A percentile compares a stretch with the other conserved stretches of the same genome.
These are phyloP conservation scores for Capronia americana DNA, from an alignment of 2,329 filamentous ascomycete genomes.

Conservation along the genomic window DNA sequence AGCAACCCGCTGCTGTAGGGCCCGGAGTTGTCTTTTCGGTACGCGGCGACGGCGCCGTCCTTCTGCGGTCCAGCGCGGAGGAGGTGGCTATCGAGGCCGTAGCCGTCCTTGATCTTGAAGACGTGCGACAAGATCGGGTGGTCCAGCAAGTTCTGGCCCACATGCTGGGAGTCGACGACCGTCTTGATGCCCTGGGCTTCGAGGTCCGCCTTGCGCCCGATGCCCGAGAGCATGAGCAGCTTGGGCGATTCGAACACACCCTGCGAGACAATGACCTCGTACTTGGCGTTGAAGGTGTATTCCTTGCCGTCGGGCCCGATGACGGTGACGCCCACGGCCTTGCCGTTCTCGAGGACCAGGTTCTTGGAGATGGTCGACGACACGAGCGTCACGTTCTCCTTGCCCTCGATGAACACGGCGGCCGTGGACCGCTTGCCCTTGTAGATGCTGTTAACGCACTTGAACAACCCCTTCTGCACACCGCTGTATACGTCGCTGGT, in stretches of 20 bases:
- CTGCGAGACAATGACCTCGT: constrained; percentile 57
- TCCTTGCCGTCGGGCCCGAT: constrained; percentile 51
- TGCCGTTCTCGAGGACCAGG: constrained; percentile 59
- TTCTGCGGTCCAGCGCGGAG: constrained; percentile 47
- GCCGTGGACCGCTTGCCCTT: constrained; percentile 61
- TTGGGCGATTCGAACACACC: constrained; percentile 70
- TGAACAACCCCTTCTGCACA: constrained; percentile 60
- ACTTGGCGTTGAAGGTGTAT: constrained; percentile 55
- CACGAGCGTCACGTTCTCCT: constrained; percentile 63
- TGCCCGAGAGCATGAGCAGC: constrained; percentile 67
- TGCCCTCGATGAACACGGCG: constrained; percentile 59
- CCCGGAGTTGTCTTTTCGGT: constrained; percentile 50
- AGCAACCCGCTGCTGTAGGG: constrained; percentile 53
- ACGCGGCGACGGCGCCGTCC: constrained; percentile 45
- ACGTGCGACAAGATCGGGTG: constrained; percentile 52
- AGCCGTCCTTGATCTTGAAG: constrained; percentile 51
- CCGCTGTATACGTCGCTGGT: constrained; percentile 65
- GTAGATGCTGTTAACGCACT: constrained; percentile 64
- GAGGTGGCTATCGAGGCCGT: constrained; percentile 48
- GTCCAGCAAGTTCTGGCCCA: constrained; percentile 70
- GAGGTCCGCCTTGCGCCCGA: constrained; percentile 64
- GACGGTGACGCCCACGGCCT: constrained; percentile 56
- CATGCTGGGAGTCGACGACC: constrained; percentile 63
- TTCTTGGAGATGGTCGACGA: constrained; percentile 58
- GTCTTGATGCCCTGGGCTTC: constrained; percentile 59